Evolutionary conservation across 306 rosid genomes (phyloP).

Genomic region (Ziziphus jujuba): DNA sequence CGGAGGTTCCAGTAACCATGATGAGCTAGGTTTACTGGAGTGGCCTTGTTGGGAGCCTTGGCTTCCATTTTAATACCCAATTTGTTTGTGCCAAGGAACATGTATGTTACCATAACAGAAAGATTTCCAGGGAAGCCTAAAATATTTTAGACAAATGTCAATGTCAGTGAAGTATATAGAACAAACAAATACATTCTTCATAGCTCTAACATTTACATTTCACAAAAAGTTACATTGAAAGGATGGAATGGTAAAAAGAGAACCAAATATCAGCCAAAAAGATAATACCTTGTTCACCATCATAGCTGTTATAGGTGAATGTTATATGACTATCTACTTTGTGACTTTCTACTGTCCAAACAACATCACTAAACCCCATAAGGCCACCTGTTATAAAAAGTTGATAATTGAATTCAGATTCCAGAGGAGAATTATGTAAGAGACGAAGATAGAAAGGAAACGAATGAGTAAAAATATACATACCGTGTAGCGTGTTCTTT

Average conservation of each 20-base stretch:
- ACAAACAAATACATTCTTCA: not conserved
- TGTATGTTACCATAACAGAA: constrained; percentile 51
- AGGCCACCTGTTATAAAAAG: constrained; percentile 45
- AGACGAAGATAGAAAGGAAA: no score
- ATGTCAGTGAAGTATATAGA: not conserved
- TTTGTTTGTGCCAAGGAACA: constrained; percentile 36
- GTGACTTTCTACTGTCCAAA: constrained; percentile 50
- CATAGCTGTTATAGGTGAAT: constrained; percentile 47
- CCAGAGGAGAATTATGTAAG: not conserved
- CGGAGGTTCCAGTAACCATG: constrained; percentile 70
- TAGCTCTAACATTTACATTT: no score
- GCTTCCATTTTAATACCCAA: constrained; percentile 57
- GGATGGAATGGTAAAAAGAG: not conserved
- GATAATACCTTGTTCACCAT: constrained; percentile 57
- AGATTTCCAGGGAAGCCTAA: constrained; percentile 75
- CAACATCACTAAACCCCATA: constrained; percentile 54
- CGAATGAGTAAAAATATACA: not conserved
- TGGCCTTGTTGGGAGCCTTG: constrained; percentile 43
- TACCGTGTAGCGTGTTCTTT: constrained; percentile 46
- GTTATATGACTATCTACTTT: constrained; percentile 40
- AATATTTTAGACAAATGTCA: not conserved
- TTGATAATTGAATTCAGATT: not conserved
- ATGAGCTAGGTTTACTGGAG: constrained; percentile 74
- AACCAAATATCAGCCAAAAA: not conserved
- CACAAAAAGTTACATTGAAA: no score